Evolutionary conservation across 2,329 filamentous ascomycete genomes (phyloP), one percentile per base, ranked within the genome.

Genomic region (Didymellaceae sp.): DNA sequence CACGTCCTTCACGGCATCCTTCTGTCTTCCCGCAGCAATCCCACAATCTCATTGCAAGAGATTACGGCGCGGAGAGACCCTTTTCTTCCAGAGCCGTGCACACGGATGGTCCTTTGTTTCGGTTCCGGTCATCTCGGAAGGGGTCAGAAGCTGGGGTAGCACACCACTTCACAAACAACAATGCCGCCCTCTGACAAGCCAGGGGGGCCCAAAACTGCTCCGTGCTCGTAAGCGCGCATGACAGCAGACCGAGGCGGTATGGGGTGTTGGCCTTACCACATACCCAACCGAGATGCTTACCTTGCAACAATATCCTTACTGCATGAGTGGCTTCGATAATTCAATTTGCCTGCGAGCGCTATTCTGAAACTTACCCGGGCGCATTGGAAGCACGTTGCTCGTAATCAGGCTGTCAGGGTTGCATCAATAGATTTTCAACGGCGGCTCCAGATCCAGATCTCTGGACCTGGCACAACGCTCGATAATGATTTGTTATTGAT

Each of bases 81-180:
- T 45, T 51, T 45, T 41, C 35, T 11, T 34, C 41, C 35, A 42
- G 41, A 40, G 47, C n/a, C 47, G 41, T 51, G 47, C 42, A 35
- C 30, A 9, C 42, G 41, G 42, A 20, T 35, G 31, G 16, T 21
- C 42, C 37, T 37, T 31, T 42, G 37, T 41, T 21, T 37, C 41
- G 31, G 37, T 13, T n/a, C 28, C 37, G 37, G 35, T 45, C 41
- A 42, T 51, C 35, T 45, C 47, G 47, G 22, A 30, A 32, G 14
- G 16, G 26, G 37, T 8, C 22, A 45, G 20, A 42, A 32, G 25
- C 43, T 34, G 26, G 42, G 33, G 32, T 30, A 45, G 33, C 42
- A 34, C 18, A 20, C 25, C 26, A 28, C 11, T 22, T 31, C 24
- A 18, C 30, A 34, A n/a, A 28, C 28, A 8, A 34, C 11, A 20